Evolutionary conservation across 192 early-diverging fungal species (phyloP).

Genomic region (Geranomyces michiganensis): DNA sequence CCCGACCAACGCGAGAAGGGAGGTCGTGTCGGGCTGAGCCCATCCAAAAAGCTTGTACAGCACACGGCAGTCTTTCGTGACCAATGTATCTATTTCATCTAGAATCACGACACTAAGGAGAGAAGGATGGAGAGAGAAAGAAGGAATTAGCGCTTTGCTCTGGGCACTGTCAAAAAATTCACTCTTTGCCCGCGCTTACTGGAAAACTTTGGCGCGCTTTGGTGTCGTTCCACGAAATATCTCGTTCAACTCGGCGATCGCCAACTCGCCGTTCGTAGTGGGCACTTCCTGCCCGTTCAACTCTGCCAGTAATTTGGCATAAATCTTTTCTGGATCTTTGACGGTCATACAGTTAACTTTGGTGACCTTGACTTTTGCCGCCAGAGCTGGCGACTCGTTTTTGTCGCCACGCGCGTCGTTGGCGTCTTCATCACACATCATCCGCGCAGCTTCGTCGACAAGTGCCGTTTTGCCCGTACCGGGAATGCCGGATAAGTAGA

Average conservation of each 20-base stretch:
- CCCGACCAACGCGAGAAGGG: constrained; percentile 78
- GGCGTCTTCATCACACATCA: no score
- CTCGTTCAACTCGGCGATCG: background rate
- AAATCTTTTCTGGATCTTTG: constrained; percentile 69
- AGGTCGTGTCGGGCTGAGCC: constrained; percentile 45
- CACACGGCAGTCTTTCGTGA: constrained; percentile 78
- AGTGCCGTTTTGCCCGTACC: constrained; percentile 96
- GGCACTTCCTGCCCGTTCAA: constrained; percentile 14
- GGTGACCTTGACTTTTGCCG: constrained; percentile 25
- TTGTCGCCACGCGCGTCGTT: no score
- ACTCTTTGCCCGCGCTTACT: background rate
- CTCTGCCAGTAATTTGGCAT: constrained; percentile 65
- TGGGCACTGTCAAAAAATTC: no score
- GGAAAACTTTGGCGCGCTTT: background rate
- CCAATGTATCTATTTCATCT: constrained; percentile 91
- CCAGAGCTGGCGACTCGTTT: no score
- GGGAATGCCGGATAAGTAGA: constrained; percentile 87
- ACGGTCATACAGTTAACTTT: constrained; percentile 89
- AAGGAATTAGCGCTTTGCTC: background rate
- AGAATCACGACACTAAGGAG: constrained; percentile 72
- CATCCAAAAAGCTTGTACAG: constrained; percentile 89
- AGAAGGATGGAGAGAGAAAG: background rate
- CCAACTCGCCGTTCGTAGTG: background rate
- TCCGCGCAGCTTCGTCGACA: constrained; percentile 57
- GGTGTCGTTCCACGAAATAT: background rate